phyloP scores from a whole-genome alignment of 2,329 filamentous ascomycete species.

The Cryphonectria naterciae region DNA sequence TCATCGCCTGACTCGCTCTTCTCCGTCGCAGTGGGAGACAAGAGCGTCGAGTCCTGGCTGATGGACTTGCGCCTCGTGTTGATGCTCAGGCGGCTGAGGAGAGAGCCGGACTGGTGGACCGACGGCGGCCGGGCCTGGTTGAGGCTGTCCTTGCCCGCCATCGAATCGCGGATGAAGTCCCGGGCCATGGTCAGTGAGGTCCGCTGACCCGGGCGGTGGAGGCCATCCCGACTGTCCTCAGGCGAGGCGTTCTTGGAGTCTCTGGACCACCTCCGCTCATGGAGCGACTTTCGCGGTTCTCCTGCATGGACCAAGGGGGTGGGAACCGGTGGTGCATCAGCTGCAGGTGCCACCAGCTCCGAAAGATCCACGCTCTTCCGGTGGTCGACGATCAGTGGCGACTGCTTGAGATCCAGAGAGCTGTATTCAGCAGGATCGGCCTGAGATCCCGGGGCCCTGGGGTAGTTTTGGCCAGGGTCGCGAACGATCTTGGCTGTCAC shows the following conservation, averaged over 20 bases:
- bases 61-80: constrained; percentile 62
- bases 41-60: constrained; percentile 47
- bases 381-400: constrained; percentile 62
- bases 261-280: constrained; percentile 53
- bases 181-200: constrained; percentile 64
- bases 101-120: constrained; percentile 50
- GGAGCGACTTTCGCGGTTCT: constrained; percentile 48
- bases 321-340: constrained; percentile 32
- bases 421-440: constrained; percentile 49
- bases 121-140: constrained; percentile 48
- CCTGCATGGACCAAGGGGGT: constrained; percentile 28
- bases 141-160: constrained; percentile 43
- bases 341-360: constrained; percentile 34
- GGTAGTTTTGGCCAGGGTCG: constrained; percentile 54
- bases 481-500: constrained; percentile 85
- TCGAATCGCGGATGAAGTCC: constrained; percentile 61
- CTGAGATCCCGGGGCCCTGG: constrained; percentile 45
- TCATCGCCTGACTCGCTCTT: constrained; percentile 54
- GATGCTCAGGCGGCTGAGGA: constrained; percentile 66
- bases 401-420: constrained; percentile 60
- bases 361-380: constrained; percentile 46
- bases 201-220: constrained; percentile 47
- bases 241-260: constrained; percentile 37
- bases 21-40: constrained; percentile 51
- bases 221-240: constrained; percentile 31